These are phyloP conservation scores for Hypoxylon sp. DNA, from an alignment of 2,329 filamentous ascomycete genomes.

Conservation along the genomic window DNA sequence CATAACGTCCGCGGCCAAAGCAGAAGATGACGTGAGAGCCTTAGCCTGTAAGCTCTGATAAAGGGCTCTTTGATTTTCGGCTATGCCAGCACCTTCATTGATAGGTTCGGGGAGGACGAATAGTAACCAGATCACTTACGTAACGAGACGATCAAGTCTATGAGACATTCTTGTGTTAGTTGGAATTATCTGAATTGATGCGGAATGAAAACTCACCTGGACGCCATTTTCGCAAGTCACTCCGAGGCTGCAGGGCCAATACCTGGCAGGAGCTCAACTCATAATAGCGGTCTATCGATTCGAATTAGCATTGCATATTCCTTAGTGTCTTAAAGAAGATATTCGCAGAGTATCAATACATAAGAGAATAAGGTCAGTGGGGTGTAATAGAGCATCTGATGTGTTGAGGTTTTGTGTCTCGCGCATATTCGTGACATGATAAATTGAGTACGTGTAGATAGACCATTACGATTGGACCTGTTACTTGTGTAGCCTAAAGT, in stretches of 20 bases:
- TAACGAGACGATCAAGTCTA: conserved; percentile 86
- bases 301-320: conserved; percentile 14
- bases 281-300: conserved; percentile 38
- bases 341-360: too few species aligned
- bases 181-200: conserved; percentile 9
- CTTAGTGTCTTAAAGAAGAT: too few species aligned
- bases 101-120: not conserved
- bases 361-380: too few species aligned
- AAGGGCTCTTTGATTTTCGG: not conserved
- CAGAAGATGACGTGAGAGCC: too few species aligned
- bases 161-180: conserved; percentile 47
- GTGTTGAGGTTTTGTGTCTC: conserved; percentile 16
- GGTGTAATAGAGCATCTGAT: too few species aligned
- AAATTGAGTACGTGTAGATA: conserved; percentile 12
- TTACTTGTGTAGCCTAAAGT: conserved; percentile 17
- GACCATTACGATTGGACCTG: conserved; percentile 27
- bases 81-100: too few species aligned
- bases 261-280: conserved; percentile 40
- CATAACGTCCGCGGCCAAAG: not conserved
- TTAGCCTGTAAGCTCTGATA: not conserved
- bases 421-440: conserved; percentile 6
- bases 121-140: conserved; percentile 66
- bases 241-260: conserved; percentile 43
- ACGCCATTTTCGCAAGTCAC: conserved; percentile 61
- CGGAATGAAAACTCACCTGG: conserved; percentile 56